These are phyloP conservation scores for Picea sitchensis DNA, from an alignment of 75 land plant genomes.

Conservation along the genomic window DNA sequence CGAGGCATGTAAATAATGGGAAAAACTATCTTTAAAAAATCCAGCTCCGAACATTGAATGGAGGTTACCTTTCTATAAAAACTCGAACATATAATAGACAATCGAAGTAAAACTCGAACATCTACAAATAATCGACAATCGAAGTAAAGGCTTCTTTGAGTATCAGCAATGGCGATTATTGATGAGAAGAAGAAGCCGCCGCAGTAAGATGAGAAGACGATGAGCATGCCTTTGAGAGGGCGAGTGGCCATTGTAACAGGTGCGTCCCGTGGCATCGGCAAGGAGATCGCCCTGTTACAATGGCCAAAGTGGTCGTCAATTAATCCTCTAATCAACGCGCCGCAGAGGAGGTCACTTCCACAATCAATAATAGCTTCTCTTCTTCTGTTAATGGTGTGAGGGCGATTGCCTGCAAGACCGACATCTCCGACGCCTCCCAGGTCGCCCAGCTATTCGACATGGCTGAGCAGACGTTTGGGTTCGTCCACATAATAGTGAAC, in stretches of 20 bases:
- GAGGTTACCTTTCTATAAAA: too few species aligned
- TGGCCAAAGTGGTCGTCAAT: constrained; percentile 33
- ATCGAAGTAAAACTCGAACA: too few species aligned
- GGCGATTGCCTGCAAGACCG: constrained; percentile 18
- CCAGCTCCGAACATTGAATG: too few species aligned
- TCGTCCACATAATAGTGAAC: constrained; percentile 26
- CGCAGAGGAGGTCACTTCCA: constrained; percentile 43
- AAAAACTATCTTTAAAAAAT: too few species aligned
- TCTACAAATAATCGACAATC: too few species aligned
- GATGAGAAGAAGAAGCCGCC: too few species aligned
- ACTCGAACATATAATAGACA: too few species aligned
- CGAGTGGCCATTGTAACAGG: constrained; percentile 57
- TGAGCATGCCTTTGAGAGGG: not conserved
- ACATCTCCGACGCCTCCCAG: constrained; percentile 22
- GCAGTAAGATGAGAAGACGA: not conserved
- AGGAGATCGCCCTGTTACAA: constrained; percentile 27
- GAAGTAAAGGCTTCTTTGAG: too few species aligned
- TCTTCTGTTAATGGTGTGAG: not conserved
- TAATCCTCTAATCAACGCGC: constrained; percentile 28
- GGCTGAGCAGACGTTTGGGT: constrained; percentile 9
- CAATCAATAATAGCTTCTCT: constrained; percentile 21
- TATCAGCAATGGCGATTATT: too few species aligned
- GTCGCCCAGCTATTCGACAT: constrained; percentile 38
- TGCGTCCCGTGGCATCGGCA: constrained; percentile 51
- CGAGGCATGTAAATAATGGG: too few species aligned